Conservation (phyloP, 2,329 filamentous ascomycete genomes). For the Stagonosporopsis chrysanthemi region DNA sequence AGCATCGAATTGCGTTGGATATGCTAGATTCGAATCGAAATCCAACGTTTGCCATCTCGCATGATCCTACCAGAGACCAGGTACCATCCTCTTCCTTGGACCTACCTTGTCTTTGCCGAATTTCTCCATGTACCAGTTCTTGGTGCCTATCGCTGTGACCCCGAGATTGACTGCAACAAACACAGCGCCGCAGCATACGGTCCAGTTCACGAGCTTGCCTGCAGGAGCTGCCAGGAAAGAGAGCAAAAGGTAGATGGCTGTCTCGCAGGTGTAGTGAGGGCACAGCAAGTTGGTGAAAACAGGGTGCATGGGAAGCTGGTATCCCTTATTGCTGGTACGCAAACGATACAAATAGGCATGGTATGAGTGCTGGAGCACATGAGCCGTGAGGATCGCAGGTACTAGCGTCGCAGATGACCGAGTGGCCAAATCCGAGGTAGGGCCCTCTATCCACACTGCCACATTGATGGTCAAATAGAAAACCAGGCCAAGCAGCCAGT, state of each 20-base stretch:
- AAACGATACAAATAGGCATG: constrained; percentile 57
- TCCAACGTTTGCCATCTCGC: constrained; percentile 4
- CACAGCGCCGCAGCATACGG: constrained; percentile 71
- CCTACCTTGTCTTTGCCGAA: constrained; percentile 44
- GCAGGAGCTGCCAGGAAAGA: constrained; percentile 75
- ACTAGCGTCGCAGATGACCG: constrained; percentile 63
- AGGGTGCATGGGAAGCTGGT: constrained; percentile 78
- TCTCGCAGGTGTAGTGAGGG: constrained; percentile 92
- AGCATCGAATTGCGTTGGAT: constrained; percentile 7
- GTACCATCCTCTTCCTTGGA: constrained; percentile 42
- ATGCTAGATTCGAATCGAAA: constrained; percentile 12
- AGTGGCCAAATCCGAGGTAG: constrained; percentile 32
- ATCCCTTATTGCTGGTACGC: constrained; percentile 62
- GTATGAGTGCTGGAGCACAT: constrained; percentile 72
- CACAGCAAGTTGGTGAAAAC: constrained; percentile 78
- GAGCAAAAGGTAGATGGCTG: constrained; percentile 81
- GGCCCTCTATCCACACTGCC: constrained; percentile 84
- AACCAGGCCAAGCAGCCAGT: constrained; percentile 79
- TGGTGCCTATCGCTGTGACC: constrained; percentile 79
- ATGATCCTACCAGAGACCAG: constrained; percentile 40
- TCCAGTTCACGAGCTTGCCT: constrained; percentile 72
- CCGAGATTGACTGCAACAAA: constrained; percentile 84
- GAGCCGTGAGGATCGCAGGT: constrained; percentile 73
- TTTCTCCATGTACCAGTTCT: constrained; percentile 59
- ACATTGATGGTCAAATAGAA: constrained; percentile 80